Evolutionary conservation across 75 land plant species (phyloP).

Genomic region (Selaginella tamariscina): DNA sequence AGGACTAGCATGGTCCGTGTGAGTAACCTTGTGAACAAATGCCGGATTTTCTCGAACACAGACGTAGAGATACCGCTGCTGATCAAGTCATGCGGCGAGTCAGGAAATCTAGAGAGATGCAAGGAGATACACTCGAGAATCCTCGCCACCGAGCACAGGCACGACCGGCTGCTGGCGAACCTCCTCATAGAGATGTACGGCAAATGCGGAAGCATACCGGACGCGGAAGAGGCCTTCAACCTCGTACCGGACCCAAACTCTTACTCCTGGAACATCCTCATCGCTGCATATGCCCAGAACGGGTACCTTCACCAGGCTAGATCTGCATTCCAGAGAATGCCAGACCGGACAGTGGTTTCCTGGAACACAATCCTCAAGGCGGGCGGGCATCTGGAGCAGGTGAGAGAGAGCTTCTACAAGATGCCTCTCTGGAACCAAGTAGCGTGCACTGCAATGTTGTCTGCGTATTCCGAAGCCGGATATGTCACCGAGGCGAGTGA

Average conservation of each 20-base stretch:
- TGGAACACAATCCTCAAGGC: not conserved
- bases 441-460: not conserved
- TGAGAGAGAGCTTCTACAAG: not conserved
- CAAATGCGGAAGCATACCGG: not conserved
- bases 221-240: not conserved
- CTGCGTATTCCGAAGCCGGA: not conserved
- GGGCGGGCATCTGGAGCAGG: not conserved
- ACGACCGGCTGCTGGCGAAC: not conserved
- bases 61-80: too few species aligned
- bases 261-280: not conserved
- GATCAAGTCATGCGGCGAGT: too few species aligned
- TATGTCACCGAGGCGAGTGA: not conserved
- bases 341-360: not conserved
- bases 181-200: not conserved
- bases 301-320: not conserved
- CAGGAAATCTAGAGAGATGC: too few species aligned
- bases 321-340: not conserved
- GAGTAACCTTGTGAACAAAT: too few species aligned
- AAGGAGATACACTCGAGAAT: not conserved
- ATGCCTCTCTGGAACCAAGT: not conserved
- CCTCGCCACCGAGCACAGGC: not conserved
- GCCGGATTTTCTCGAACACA: too few species aligned
- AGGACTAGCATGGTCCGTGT: too few species aligned
- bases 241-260: not conserved
- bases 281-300: not conserved